phyloP scores from a whole-genome alignment of 2,329 filamentous ascomycete genomes.

The Ophiobolus disseminans region DNA sequence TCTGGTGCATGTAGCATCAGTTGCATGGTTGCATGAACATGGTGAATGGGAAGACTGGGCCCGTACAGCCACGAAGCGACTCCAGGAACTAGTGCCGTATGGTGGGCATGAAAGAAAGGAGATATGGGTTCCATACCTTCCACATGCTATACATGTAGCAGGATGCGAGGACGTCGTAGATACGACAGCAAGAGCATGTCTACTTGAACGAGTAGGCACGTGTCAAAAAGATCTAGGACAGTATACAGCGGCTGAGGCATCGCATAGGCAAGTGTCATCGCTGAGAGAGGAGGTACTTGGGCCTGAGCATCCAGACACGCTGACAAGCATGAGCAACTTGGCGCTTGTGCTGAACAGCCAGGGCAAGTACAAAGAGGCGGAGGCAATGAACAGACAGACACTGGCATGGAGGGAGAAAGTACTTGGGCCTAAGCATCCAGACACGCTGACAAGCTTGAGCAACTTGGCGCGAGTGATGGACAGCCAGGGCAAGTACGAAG shows the following conservation, averaged over 20 bases:
- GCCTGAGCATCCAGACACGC: neutral
- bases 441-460: too few species aligned
- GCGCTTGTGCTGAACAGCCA: conserved; percentile 7
- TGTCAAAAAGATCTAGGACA: conserved; percentile 15
- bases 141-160: conserved; percentile 32
- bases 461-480: too few species aligned
- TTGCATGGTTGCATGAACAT: conserved; percentile 40
- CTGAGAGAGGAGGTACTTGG: conserved; percentile 7
- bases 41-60: conserved; percentile 18
- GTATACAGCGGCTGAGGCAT: conserved; percentile 11
- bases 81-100: conserved; percentile 31
- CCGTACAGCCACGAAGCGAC: conserved; percentile 16
- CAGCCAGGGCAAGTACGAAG: too few species aligned
- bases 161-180: conserved; percentile 3
- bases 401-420: too few species aligned
- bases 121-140: conserved; percentile 39
- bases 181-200: conserved; percentile 1
- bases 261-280: conserved; percentile 5
- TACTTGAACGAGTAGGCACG: conserved; percentile 15
- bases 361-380: conserved; percentile 16
- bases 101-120: conserved; percentile 22
- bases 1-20: conserved; percentile 44
- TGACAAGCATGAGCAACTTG: neutral
- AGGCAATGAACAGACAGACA: conserved; percentile 5
- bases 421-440: too few species aligned